phyloP scores from a whole-genome alignment of 192 early-diverging fungal genomes.

The Linnemannia exigua region DNA sequence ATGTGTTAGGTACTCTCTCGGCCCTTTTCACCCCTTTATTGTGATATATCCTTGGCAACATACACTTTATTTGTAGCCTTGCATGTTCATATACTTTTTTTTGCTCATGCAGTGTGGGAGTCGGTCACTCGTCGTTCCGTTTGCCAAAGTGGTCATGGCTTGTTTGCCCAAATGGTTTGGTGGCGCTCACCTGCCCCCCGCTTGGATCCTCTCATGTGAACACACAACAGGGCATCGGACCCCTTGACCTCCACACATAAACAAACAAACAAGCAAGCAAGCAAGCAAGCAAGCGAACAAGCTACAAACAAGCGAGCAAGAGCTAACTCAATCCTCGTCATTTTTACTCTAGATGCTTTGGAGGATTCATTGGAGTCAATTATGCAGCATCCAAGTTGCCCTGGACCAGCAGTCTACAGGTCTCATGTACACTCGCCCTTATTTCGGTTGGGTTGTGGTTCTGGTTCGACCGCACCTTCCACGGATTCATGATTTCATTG shows the following conservation, averaged over 20 bases:
- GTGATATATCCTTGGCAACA: background rate
- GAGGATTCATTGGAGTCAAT: constrained; percentile 70
- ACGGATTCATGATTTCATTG: constrained; percentile 72
- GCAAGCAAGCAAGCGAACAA: constrained; percentile 50
- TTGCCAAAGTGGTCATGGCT: background rate
- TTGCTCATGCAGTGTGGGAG: background rate
- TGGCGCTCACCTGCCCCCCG: background rate
- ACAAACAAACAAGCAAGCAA: background rate
- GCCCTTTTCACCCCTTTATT: constrained; percentile 66
- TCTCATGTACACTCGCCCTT: constrained; percentile 69
- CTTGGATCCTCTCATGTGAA: background rate
- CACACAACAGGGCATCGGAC: background rate
- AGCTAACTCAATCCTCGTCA: background rate
- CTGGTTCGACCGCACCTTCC: constrained; percentile 77
- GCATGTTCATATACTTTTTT: background rate
- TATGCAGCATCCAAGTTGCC: constrained; percentile 77
- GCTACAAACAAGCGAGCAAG: no score
- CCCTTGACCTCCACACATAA: background rate
- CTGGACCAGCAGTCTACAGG: constrained; percentile 71
- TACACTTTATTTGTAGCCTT: constrained; percentile 2
- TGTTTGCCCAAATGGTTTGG: background rate
- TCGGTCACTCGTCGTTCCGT: background rate
- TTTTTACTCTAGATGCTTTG: constrained; percentile 50
- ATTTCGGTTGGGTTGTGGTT: constrained; percentile 77
- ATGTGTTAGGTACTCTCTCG: constrained; percentile 26